Percentiles rank a stretch among this genome's conserved stretches.
Conservation (phyloP, 768 basidiomycete species). For the Mycena belliarum region DNA sequence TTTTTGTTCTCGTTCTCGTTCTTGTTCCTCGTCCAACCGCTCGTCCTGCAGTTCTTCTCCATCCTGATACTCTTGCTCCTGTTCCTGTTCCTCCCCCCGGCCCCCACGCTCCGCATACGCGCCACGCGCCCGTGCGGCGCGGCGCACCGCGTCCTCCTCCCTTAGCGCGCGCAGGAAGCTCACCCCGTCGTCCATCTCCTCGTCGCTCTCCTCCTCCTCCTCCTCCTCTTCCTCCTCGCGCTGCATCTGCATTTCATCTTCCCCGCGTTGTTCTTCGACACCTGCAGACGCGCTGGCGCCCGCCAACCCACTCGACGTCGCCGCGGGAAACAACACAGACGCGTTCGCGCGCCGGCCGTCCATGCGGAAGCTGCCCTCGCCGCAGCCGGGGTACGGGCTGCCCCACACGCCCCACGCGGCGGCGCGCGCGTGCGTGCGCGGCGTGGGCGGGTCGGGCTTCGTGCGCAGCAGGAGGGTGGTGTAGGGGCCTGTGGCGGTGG, state of each 20-base stretch:
- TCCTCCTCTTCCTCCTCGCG: not conserved
- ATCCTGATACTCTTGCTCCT: too few relatives aligned
- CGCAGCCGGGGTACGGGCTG: conserved; percentile 13
- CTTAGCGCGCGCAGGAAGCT: conserved; percentile 11
- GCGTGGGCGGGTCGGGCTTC: conserved; percentile 49
- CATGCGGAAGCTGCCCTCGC: conserved; percentile 17
- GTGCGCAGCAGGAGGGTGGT: conserved; percentile 32
- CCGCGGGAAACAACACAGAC: not conserved
- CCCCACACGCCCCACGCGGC: conserved; percentile 50
- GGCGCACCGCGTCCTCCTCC: conserved; percentile 23
- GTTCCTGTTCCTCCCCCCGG: too few relatives aligned
- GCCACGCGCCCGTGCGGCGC: not conserved
- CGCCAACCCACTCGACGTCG: too few relatives aligned
- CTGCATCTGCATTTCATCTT: not conserved
- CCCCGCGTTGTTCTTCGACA: not conserved
- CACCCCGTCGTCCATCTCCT: conserved; percentile 16
- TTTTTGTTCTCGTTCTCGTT: conserved; percentile 19
- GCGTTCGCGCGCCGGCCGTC: conserved; percentile 7
- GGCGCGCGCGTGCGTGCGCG: conserved; percentile 32
- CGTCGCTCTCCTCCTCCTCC: conserved; percentile 10
- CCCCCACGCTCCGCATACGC: too few relatives aligned
- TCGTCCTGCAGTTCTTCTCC: too few relatives aligned
- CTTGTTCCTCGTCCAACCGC: too few relatives aligned
- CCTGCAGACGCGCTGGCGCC: too few relatives aligned
- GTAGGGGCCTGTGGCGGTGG: not conserved